A percentile compares a stretch with the other conserved stretches of the same genome.
phyloP scores from a whole-genome alignment of 495 filamentous ascomycete genomes.

The Penicillium antarcticum region DNA sequence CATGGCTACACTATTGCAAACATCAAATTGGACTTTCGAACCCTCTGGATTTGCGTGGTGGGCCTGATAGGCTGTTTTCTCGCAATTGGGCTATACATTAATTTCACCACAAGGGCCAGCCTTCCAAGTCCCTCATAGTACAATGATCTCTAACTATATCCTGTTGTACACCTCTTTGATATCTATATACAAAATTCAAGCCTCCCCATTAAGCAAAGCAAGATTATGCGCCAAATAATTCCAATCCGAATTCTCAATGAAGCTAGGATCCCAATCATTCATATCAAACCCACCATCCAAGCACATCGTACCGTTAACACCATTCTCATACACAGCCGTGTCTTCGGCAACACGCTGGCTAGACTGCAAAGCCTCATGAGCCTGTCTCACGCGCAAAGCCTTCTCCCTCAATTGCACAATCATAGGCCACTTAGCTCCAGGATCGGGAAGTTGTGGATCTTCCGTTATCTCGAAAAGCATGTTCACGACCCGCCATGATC shows the following conservation, averaged over 20 bases:
- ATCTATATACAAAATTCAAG: too few species aligned
- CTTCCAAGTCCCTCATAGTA: too few species aligned
- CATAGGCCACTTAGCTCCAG: constrained; percentile 22
- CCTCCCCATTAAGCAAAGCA: neutral
- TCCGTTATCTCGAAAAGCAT: constrained; percentile 18
- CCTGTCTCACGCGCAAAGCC: constrained; percentile 19
- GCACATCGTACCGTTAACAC: neutral
- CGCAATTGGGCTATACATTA: too few species aligned
- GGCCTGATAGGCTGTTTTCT: too few species aligned
- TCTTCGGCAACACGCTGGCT: neutral
- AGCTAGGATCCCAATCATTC: constrained; percentile 17
- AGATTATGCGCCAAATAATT: constrained; percentile 19
- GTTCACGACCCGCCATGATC: constrained; percentile 21
- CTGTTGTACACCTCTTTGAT: too few species aligned
- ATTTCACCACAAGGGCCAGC: too few species aligned
- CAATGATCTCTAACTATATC: too few species aligned
- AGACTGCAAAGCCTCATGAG: neutral
- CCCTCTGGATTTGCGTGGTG: too few species aligned
- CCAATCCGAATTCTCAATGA: constrained; percentile 21
- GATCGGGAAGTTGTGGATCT: constrained; percentile 12
- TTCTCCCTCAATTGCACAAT: constrained; percentile 22
- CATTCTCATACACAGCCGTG: neutral
- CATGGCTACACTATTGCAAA: too few species aligned
- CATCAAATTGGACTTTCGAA: too few species aligned
- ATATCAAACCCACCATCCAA: constrained; percentile 11